These are phyloP conservation scores for Annulohypoxylon stygium DNA, from an alignment of 495 filamentous ascomycete genomes.

Conservation along the genomic window DNA sequence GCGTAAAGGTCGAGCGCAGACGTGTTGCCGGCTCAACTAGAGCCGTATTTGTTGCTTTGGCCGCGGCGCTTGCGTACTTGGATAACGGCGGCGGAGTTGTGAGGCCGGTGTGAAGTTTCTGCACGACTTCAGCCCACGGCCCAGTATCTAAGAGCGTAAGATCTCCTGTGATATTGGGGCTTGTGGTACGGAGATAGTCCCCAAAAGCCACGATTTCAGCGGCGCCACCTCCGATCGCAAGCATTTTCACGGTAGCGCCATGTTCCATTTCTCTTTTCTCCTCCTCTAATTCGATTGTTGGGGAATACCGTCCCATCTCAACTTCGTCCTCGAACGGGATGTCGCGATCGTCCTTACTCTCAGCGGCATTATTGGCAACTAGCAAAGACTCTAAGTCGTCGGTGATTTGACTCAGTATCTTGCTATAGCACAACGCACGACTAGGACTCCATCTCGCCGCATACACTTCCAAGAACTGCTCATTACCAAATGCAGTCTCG, in stretches of 20 bases:
- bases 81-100: conserved; percentile 63
- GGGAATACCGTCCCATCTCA: conserved; percentile 29
- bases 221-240: conserved; percentile 87
- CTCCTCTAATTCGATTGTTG: conserved; percentile 26
- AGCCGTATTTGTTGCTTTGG: conserved; percentile 58
- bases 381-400: conserved; percentile 55
- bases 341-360: background rate
- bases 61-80: conserved; percentile 67
- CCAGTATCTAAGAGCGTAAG: conserved; percentile 84
- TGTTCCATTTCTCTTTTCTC: background rate
- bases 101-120: conserved; percentile 63
- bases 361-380: background rate
- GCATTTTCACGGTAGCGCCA: conserved; percentile 55
- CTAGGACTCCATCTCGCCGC: conserved; percentile 88
- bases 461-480: conserved; percentile 80
- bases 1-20: conserved; percentile 66
- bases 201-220: conserved; percentile 86
- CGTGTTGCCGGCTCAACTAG: conserved; percentile 51
- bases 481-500: conserved; percentile 76
- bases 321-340: conserved; percentile 15
- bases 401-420: conserved; percentile 69
- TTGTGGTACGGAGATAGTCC: conserved; percentile 61
- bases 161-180: conserved; percentile 41
- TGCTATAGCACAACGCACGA: conserved; percentile 81
- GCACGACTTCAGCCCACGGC: conserved; percentile 75